phyloP scores from a whole-genome alignment of 2,329 filamentous ascomycete species.

The Ceratocystis albifundus region DNA sequence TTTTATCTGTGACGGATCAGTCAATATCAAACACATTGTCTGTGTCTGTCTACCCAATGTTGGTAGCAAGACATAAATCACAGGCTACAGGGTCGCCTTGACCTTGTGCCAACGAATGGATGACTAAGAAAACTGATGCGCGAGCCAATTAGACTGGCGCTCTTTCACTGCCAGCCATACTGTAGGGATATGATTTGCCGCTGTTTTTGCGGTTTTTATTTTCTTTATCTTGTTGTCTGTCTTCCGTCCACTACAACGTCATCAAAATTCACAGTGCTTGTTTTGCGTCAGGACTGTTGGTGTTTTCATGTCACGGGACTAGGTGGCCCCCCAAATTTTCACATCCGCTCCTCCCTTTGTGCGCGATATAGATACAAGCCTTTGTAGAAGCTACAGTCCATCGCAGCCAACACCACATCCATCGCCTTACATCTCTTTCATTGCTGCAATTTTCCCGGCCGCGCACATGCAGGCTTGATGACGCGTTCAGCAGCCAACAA shows the following conservation, averaged over 20 bases:
- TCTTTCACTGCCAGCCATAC: background rate
- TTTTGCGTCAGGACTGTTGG: background rate
- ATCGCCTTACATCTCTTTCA: background rate
- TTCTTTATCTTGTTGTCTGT: background rate
- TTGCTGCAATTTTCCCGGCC: background rate
- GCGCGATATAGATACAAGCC: background rate
- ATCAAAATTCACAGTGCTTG: background rate
- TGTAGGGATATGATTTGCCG: background rate
- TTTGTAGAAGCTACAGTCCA: background rate
- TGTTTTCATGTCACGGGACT: background rate
- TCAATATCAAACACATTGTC: too few species aligned
- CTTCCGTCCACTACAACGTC: background rate
- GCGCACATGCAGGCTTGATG: slow-evolving; percentile 1
- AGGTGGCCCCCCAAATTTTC: background rate
- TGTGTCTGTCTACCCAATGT: background rate
- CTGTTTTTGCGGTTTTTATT: background rate
- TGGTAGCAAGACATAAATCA: background rate
- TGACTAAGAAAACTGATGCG: background rate
- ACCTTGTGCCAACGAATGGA: background rate
- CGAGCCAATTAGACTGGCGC: background rate
- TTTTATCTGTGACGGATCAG: too few species aligned
- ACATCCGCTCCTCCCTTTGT: background rate
- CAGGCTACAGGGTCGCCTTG: background rate
- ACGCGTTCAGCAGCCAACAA: slow-evolving; percentile 24
- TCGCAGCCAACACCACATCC: too few species aligned